Evolutionary conservation across 176 grass and related monocot species (phyloP), one percentile per base, ranked within the genome.

Genomic region (Phyllostachys edulis): DNA sequence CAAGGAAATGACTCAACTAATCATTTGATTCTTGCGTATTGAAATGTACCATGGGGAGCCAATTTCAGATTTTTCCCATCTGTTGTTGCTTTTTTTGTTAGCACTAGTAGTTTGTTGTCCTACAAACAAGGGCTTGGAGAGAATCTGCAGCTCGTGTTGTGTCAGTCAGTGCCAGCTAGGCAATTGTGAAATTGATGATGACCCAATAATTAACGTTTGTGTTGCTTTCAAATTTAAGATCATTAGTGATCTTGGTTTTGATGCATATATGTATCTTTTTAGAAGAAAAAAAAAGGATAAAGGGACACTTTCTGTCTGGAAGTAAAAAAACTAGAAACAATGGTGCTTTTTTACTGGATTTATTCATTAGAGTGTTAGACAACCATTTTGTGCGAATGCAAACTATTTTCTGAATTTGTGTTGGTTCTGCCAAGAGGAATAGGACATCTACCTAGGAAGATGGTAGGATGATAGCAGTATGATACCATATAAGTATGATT

Each of bases 71-170:
- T 42, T 42, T 8, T 42, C 40, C 40, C 40, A 42, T 8, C 6
- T 42, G 1, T 8, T 42, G 6, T 42, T 42, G 40, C 7, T 42
- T 1, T 42, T 42, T 42, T 42, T 42, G 40, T 42, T 42, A 42
- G 40, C 40, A 42, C 0, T 42, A 0, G 1, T 42, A 0, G 40
- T 8, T 42, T 8, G 40, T 8, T 42, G 6, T 39, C 40, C 40
- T 42, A 42, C 40, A 42, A 42, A 42, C 7, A 6, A 90, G 92
- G 86, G 95, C 90, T 65, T 91, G 87, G 76, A 88, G 92, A 81
- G 92, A 98, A 93, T 94, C 95, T 44, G 95, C 95, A 62, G 85
- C 90, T 82, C 92, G 92, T 77, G 95, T 92, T 60, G 95, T 98
- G 95, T 90, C 92, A 98, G 73, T 82, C 92, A 97, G 79, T 89